Base-by-base conservation (phyloP, 805 yeast genomes). In the Yueomyces sp. region DNA sequence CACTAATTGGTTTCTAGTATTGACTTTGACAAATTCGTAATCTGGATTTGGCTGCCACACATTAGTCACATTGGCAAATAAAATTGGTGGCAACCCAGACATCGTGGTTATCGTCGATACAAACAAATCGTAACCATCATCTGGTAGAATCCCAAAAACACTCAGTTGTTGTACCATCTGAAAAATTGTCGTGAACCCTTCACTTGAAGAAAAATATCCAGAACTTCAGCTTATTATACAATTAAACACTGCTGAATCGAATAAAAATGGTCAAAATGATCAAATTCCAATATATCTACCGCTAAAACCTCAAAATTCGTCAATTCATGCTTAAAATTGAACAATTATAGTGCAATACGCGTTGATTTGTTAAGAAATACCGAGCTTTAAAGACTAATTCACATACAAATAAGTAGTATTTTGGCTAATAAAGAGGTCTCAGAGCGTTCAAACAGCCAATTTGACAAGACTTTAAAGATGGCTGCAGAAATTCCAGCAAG, bases 401-500 rank as follows among this genome's bases (percentile, higher is more conserved):
- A 19, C 19, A 19, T 19, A 19, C 19, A 19, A 19, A 19, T 19
- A 19, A 19, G 19, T 19, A 19, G 19, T 19, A 19, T 19, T 19
- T 19, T 19, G 19, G 19, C 19, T 19, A 19, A 19, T 19, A 19
- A 19, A 19, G 19, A 19, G 19, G 19, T 19, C 19, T 19, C 19
- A 19, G 19, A 19, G 19, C 19, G 19, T 19, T 19, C 19, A 19
- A 19, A 19, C 19, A 19, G 19, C 9, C 33, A 6, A 30, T 6
- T 30, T 27, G 31, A 42, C 4, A 42, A 32, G 30, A 5, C 37
- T 7, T 7, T 34, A 5, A 34, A 40, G 6, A 63, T 62, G 66
- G 56, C 66, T 37, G 64, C 63, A 26, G 73, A 68, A 49, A 65
- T 69, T 45, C 73, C 74, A 44, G 64, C 62, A 43, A 47, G 57